A percentile compares a stretch with the other conserved stretches of the same genome.
Evolutionary conservation across 805 yeast genomes (phyloP).

Genomic region (Zygosaccharomyces pseudorouxii): DNA sequence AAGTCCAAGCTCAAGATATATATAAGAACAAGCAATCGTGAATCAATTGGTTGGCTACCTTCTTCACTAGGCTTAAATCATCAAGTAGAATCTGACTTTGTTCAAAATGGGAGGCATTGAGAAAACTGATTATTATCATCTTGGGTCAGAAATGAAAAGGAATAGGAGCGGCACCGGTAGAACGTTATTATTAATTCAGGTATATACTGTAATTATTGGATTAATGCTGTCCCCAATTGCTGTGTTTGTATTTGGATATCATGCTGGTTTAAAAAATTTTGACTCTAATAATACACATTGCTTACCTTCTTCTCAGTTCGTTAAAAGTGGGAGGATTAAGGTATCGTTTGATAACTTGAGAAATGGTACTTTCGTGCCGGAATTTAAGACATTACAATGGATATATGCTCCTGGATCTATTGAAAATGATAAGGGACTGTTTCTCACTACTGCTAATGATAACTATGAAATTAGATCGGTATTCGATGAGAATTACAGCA

Average conservation of each 20-base stretch:
- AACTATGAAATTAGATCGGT: constrained; percentile 54
- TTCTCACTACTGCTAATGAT: constrained; percentile 45
- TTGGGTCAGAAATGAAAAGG: no score
- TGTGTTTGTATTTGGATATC: no score
- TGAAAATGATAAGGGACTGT: constrained; percentile 60
- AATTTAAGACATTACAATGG: constrained; percentile 63
- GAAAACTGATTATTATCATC: no score
- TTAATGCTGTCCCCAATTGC: no score
- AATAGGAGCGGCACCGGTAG: no score
- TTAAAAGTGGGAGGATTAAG: constrained; percentile 23
- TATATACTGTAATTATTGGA: no score
- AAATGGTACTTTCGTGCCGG: constrained; percentile 53
- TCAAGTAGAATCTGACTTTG: neutral
- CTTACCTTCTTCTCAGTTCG: constrained; percentile 16
- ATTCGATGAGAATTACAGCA: constrained; percentile 36
- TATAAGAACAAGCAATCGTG: neutral
- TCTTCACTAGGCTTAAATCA: neutral
- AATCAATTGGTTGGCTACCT: neutral
- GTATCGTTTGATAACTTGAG: constrained; percentile 45
- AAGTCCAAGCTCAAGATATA: neutral
- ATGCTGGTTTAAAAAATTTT: neutral
- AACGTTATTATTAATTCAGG: no score
- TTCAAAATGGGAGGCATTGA: neutral
- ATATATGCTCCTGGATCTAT: constrained; percentile 44
- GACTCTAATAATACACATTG: constrained; percentile 1